Evolutionary conservation across 306 rosid species (phyloP), one percentile per base, ranked within the genome.

Genomic region (Sophora flavescens): DNA sequence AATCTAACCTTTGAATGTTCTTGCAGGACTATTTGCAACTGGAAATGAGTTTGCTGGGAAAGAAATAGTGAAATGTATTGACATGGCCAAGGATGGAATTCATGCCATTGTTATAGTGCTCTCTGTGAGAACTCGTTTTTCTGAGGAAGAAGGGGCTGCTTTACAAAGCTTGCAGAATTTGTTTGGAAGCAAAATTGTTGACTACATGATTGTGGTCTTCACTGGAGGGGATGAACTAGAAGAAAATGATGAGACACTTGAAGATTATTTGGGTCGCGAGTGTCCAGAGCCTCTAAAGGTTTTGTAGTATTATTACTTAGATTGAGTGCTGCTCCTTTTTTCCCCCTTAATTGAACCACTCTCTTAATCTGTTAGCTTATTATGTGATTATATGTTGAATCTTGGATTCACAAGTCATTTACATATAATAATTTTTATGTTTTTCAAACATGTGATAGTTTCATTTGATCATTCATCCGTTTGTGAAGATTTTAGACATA

Each of bases 141-240:
- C 97, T 2, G 78, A 86, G 10, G 97, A 93, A 77, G 97, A 93
- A 80, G 83, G 72, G 70, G 83, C 93, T 70, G 91, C 96, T 30
- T 44, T 93, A 12, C 84, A 53, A 4, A 90, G 91, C 86, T 85
- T 91, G 86, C 93, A 84, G 22, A 82, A 84, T 41, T 78, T 93
- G 72, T 93, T 94, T 83, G 98, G 98, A 71, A 76, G 47, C 70
- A 88, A 86, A 74, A 94, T 94, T 78, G 52, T 85, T 70, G 85
- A 94, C 39, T 94, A 91, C 80, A 94, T 82, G 93, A 84, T 85
- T 71, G 90, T 88, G 10, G 84, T 91, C 59, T 93, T 93, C 73
- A 91, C 97, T 0, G 97, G 97, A 44, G 98, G 98, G 8, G 98
- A 91, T 76, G 93, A 87, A 6, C 81, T 93, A n/a, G 97, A 93